Conservation (phyloP, 768 basidiomycete genomes). For the Sutorius australiensis region DNA sequence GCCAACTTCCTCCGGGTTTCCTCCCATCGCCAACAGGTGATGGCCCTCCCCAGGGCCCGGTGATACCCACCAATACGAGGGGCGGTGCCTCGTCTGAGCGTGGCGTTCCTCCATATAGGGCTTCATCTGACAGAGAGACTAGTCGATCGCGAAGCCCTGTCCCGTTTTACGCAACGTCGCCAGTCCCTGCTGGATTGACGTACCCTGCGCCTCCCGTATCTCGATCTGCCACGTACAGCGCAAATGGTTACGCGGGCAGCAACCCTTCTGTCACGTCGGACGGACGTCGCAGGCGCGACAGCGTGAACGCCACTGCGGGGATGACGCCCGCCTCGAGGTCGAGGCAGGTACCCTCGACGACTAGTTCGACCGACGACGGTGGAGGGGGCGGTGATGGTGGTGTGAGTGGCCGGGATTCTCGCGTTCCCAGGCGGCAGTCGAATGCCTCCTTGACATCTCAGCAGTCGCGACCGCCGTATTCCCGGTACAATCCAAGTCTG, state of each 20-base stretch:
- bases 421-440: conserved; percentile 20
- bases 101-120: conserved; percentile 5
- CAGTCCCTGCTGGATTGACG: conserved; percentile 23
- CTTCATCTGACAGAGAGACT: conserved; percentile 21
- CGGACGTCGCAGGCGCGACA: conserved; percentile 23
- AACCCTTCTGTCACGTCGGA: conserved; percentile 26
- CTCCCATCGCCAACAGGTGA: neutral
- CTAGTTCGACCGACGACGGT: conserved; percentile 9
- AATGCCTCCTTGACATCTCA: conserved; percentile 23
- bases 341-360: conserved; percentile 12
- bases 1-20: conserved; percentile 16
- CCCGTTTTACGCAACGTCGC: conserved; percentile 24
- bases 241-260: neutral
- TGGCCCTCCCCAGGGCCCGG: conserved; percentile 17
- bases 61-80: conserved; percentile 17
- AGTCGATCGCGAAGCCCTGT: conserved; percentile 20
- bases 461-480: conserved; percentile 12
- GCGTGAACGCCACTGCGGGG: conserved; percentile 21
- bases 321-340: conserved; percentile 20
- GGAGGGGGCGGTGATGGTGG: conserved; percentile 10
- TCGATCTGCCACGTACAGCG: conserved; percentile 18
- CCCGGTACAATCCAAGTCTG: conserved; percentile 18
- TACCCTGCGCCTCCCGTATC: conserved; percentile 30
- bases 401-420: neutral
- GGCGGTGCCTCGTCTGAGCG: conserved; percentile 11